Evolutionary conservation across 2,329 filamentous ascomycete species (phyloP).

Genomic region (Colletotrichum sidae): DNA sequence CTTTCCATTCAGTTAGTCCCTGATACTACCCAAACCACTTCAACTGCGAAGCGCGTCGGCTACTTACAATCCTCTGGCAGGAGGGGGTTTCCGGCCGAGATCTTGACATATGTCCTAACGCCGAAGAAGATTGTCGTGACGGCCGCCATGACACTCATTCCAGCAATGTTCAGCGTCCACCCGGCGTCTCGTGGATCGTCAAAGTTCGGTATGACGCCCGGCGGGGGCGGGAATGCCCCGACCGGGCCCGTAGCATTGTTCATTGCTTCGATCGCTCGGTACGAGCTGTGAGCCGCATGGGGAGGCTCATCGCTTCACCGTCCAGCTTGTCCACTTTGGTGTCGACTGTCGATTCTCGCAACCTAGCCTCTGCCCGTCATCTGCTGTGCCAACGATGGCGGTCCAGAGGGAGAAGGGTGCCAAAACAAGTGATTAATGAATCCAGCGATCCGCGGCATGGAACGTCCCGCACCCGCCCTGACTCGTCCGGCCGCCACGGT

Average conservation of each 20-base stretch:
- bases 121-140: slow-evolving; percentile 33
- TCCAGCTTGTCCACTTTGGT: not conserved
- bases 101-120: slow-evolving; percentile 39
- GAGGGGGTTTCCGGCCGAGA: slow-evolving; percentile 17
- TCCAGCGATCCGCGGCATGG: not conserved
- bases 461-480: slow-evolving; percentile 11
- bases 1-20: slow-evolving; percentile 11
- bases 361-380: not conserved
- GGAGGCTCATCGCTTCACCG: slow-evolving; percentile 24
- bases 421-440: slow-evolving; percentile 19
- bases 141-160: slow-evolving; percentile 35
- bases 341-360: not conserved
- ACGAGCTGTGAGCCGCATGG: slow-evolving; percentile 15
- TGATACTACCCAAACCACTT: too few relatives aligned
- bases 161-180: slow-evolving; percentile 33
- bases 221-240: slow-evolving; percentile 40
- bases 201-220: slow-evolving; percentile 40
- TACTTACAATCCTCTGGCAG: slow-evolving; percentile 29
- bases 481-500: slow-evolving; percentile 20
- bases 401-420: not conserved
- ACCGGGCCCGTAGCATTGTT: slow-evolving; percentile 25
- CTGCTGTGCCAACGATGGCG: not conserved
- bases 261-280: slow-evolving; percentile 25
- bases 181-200: slow-evolving; percentile 37
- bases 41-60: not conserved